These are phyloP conservation scores for Astragalus glycyphyllos DNA, from an alignment of 306 rosid genomes.

Conservation along the genomic window DNA sequence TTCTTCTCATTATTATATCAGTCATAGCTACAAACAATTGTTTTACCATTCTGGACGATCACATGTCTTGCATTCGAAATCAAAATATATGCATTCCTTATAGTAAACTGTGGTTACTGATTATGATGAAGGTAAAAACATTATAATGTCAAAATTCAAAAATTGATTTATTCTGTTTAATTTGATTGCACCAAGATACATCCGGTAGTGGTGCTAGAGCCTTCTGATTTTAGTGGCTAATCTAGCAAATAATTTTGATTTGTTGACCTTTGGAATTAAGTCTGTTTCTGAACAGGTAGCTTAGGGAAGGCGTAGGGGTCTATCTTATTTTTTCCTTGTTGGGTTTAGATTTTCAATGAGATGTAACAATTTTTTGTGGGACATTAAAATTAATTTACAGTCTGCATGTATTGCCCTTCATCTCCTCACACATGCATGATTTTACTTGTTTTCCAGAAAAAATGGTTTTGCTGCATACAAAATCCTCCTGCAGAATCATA, in stretches of 20 bases:
- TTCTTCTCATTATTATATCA: background rate
- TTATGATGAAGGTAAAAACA: conserved; percentile 4
- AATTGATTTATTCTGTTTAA: conserved; percentile 4
- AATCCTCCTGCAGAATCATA: conserved; percentile 74
- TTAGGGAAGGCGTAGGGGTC: background rate
- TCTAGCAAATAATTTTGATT: background rate
- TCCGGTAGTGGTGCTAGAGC: conserved; percentile 5
- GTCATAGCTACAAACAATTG: conserved; percentile 17
- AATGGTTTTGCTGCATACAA: conserved; percentile 98
- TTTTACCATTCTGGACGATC: background rate
- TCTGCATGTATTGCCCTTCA: background rate
- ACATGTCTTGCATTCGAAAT: conserved; percentile 24
- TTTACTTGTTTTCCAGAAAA: conserved; percentile 71
- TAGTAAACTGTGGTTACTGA: conserved; percentile 9
- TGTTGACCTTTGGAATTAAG: conserved; percentile 34
- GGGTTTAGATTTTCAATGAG: conserved; percentile 23
- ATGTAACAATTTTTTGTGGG: conserved; percentile 22
- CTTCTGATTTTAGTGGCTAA: conserved; percentile 5
- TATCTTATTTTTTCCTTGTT: background rate
- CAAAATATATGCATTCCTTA: conserved; percentile 19
- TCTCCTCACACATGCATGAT: conserved; percentile 36
- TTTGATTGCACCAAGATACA: conserved; percentile 8
- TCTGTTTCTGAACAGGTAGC: conserved; percentile 2
- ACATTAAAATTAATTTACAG: background rate
- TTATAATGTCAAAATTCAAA: conserved; percentile 25